A percentile compares a stretch with the other conserved stretches of the same genome.
These are phyloP conservation scores for Raphidocelis subcapitata DNA, from an alignment of 139 green algal genomes.

Conservation along the genomic window DNA sequence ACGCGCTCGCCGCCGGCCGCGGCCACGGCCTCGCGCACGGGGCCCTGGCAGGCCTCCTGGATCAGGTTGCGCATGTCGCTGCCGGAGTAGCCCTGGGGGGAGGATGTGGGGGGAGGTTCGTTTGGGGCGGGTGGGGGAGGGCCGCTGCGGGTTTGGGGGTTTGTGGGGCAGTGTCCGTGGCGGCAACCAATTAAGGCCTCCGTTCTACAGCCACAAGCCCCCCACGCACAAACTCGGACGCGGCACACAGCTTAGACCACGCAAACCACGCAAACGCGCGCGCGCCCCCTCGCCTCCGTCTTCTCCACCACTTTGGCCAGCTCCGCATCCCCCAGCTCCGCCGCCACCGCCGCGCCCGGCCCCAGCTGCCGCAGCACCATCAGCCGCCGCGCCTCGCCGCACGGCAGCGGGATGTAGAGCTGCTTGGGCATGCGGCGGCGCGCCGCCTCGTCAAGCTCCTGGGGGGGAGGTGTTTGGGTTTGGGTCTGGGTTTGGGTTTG, in stretches of 20 bases:
- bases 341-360: constrained; percentile 26
- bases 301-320: constrained; percentile 75
- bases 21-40: constrained; percentile 74
- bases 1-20: constrained; percentile 26
- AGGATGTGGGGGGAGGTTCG: too few species aligned
- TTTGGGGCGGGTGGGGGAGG: too few species aligned
- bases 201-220: too few species aligned
- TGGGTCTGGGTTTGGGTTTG: too few species aligned
- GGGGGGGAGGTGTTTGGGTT: background rate
- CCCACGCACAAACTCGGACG: too few species aligned
- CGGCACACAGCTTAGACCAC: too few species aligned
- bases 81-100: constrained; percentile 58
- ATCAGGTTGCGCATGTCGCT: constrained; percentile 94
- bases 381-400: constrained; percentile 56
- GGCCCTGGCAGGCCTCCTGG: constrained; percentile 90
- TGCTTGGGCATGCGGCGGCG: constrained; percentile 96
- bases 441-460: constrained; percentile 97
- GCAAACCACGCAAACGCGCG: too few species aligned
- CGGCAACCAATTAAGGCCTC: too few species aligned
- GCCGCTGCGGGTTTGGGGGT: too few species aligned
- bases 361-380: constrained; percentile 59
- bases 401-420: constrained; percentile 97
- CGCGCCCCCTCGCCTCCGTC: constrained; percentile 40
- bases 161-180: too few species aligned
- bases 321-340: constrained; percentile 55